Evolutionary conservation across 345 rosid species (phyloP), one percentile per base, ranked within the genome.

Genomic region (Arabis alpina): DNA sequence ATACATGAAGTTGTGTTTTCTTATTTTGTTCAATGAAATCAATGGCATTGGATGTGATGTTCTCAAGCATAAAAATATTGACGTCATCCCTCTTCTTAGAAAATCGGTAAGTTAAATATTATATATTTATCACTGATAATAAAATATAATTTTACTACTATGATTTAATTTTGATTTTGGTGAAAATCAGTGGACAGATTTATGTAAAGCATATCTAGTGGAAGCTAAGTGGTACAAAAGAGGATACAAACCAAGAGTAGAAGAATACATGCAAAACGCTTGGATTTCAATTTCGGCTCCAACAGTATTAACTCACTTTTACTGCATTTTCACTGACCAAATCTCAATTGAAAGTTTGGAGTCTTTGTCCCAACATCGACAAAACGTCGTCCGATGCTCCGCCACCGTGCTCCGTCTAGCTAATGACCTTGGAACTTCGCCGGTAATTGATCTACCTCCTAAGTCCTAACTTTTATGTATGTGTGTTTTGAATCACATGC

Each of bases 141-240:
- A n/a, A n/a, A n/a, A n/a, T n/a, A n/a, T n/a, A n/a, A n/a, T n/a
- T n/a, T n/a, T n/a, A n/a, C n/a, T n/a, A n/a, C n/a, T n/a, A n/a
- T n/a, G n/a, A n/a, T n/a, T n/a, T n/a, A n/a, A n/a, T n/a, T n/a
- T n/a, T n/a, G n/a, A 28, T 16, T 16, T 13, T 54, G 8, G 30
- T 45, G 28, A 4, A 44, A 65, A 34, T 1, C 16, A 84, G 91
- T 82, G 82, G 91, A 70, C 54, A 57, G 77, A 79, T 66, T 4
- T 72, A 40, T 79, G 81, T 25, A 58, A 68, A 69, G 1, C 81
- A 16, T 82, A 64, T 42, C 34, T 82, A 53, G 3, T 56, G 23
- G 91, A 87, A 51, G 84, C 88, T 5, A 75, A 80, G 3, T 84
- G 91, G 88, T 66, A 66, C 44, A 10, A 60, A 5, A 41, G 8